These are phyloP conservation scores for Cytospora mali DNA, from an alignment of 2,329 filamentous ascomycete species.

Conservation along the genomic window DNA sequence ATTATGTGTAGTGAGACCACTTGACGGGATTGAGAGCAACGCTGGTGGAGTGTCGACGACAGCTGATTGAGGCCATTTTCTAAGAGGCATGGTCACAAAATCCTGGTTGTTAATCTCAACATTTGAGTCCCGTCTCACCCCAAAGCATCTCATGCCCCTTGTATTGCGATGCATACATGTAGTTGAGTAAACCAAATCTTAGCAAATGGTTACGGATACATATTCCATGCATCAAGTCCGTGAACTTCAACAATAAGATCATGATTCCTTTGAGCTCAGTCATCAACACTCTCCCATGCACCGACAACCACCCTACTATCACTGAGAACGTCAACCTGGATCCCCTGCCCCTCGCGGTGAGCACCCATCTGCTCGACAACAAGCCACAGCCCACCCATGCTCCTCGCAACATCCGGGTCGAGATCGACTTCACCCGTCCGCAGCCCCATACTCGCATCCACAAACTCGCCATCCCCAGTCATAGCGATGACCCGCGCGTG, in stretches of 20 bases:
- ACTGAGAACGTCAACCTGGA: conserved; percentile 46
- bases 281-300: conserved; percentile 40
- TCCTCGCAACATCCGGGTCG: conserved; percentile 59
- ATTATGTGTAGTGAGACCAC: background rate
- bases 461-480: conserved; percentile 74
- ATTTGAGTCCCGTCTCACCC: background rate
- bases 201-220: background rate
- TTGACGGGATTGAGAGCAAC: background rate
- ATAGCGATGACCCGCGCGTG: conserved; percentile 65
- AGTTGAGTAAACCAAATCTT: background rate
- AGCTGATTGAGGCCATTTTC: background rate
- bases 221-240: background rate
- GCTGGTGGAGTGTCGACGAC: background rate
- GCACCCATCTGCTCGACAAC: conserved; percentile 78
- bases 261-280: background rate
- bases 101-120: background rate
- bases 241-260: background rate
- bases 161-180: background rate
- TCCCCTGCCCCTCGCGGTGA: conserved; percentile 40
- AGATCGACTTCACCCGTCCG: conserved; percentile 76
- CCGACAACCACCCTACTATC: conserved; percentile 40
- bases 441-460: conserved; percentile 66
- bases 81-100: background rate
- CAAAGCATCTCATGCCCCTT: background rate
- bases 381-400: conserved; percentile 68